phyloP scores from a whole-genome alignment of 768 basidiomycete species.

The Galerina marginata region DNA sequence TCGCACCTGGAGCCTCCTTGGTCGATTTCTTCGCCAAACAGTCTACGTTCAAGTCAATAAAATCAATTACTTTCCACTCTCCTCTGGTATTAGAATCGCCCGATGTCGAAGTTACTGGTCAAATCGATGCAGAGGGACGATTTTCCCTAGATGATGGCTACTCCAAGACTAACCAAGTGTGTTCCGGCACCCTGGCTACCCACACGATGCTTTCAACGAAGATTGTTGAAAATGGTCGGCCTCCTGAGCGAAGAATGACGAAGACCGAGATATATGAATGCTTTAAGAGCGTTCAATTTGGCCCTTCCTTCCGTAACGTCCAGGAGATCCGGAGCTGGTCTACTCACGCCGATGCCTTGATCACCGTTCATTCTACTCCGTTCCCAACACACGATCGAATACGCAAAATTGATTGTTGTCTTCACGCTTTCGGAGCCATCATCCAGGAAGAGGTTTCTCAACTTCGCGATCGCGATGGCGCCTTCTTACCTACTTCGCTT shows the following conservation, averaged over 20 bases:
- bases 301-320: slow-evolving; percentile 31
- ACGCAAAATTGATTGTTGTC: slow-evolving; percentile 34
- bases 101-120: slow-evolving; percentile 1
- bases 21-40: slow-evolving; percentile 26
- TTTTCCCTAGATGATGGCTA: slow-evolving; percentile 10
- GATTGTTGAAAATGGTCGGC: neutral
- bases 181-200: slow-evolving; percentile 25
- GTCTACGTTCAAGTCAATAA: slow-evolving; percentile 12
- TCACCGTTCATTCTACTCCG: slow-evolving; percentile 21
- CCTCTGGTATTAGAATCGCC: slow-evolving; percentile 26
- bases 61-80: slow-evolving; percentile 29
- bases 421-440: slow-evolving; percentile 33
- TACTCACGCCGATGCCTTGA: slow-evolving; percentile 27
- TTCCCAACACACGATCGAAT: slow-evolving; percentile 25
- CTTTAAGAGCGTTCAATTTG: slow-evolving; percentile 28
- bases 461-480: slow-evolving; percentile 19
- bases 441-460: slow-evolving; percentile 14
- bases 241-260: slow-evolving; percentile 6
- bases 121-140: slow-evolving; percentile 12
- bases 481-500: slow-evolving; percentile 30
- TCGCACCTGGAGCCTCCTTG: slow-evolving; percentile 32
- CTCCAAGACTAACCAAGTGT: slow-evolving; percentile 16
- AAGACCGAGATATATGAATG: slow-evolving; percentile 22
- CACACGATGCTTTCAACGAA: neutral
- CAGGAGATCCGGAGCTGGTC: slow-evolving; percentile 24